These are phyloP conservation scores for Sclerotinia sclerotiorum DNA, from an alignment of 2,329 filamentous ascomycete species.

Conservation along the genomic window DNA sequence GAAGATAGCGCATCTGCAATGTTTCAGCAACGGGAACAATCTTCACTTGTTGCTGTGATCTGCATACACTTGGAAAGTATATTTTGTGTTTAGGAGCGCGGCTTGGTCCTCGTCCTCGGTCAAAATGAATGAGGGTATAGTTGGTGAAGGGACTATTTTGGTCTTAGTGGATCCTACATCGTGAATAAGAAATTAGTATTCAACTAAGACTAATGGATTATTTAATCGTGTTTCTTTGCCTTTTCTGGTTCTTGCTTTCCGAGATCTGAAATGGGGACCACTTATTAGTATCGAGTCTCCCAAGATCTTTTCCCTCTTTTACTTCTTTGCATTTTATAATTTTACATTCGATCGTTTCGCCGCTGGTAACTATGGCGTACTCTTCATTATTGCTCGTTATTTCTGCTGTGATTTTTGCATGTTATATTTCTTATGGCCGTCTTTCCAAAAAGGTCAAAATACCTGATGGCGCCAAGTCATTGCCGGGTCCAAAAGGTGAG, in stretches of 20 bases:
- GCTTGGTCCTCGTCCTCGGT: background rate
- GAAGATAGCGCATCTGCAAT: background rate
- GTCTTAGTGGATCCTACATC: background rate
- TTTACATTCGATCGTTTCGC: background rate
- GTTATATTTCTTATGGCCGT: conserved; percentile 20
- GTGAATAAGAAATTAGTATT: background rate
- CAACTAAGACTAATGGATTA: background rate
- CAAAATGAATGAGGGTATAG: background rate
- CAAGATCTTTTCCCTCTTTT: background rate
- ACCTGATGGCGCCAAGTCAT: conserved; percentile 24
- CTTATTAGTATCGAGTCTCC: background rate
- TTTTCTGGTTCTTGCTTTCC: background rate
- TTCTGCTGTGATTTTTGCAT: conserved; percentile 6
- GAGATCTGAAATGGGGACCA: background rate
- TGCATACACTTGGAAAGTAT: background rate
- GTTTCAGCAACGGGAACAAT: conserved; percentile 18
- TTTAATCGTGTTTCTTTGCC: background rate
- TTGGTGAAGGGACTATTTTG: background rate
- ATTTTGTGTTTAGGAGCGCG: background rate
- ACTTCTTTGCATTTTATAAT: background rate
- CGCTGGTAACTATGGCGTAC: conserved; percentile 14
- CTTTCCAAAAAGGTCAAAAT: conserved; percentile 16
- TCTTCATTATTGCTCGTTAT: conserved; percentile 14
- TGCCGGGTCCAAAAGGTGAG: conserved; percentile 29
- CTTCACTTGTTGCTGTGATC: background rate